A percentile compares a stretch with the other conserved stretches of the same genome.
Conservation (phyloP, 371 early-diverging fungal genomes). For the Mucor indicus region DNA sequence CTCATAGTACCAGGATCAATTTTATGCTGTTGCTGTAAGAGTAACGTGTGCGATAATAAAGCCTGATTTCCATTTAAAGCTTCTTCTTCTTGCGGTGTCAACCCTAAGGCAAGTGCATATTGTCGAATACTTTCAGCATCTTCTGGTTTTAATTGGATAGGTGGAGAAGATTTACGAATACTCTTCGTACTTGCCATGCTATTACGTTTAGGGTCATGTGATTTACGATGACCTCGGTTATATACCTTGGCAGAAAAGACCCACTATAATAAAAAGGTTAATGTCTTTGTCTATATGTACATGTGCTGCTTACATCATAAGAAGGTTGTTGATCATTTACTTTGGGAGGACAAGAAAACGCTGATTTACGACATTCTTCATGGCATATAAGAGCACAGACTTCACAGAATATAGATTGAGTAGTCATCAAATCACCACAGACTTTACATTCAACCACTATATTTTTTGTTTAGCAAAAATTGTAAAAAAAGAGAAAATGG, state of each 20-base stretch:
- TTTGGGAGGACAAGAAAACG: conserved; percentile 47
- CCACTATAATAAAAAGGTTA: conserved; percentile 3
- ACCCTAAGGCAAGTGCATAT: conserved; percentile 31
- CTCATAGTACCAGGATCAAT: conserved; percentile 11
- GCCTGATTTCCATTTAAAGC: conserved; percentile 39
- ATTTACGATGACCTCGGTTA: conserved; percentile 13
- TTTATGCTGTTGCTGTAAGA: conserved; percentile 24
- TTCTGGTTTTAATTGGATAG: conserved; percentile 15
- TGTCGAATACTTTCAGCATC: conserved; percentile 37
- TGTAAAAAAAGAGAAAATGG: background rate
- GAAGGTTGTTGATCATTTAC: conserved; percentile 49
- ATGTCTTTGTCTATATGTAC: too few species aligned
- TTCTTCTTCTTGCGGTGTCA: conserved; percentile 39
- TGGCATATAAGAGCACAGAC: conserved; percentile 44
- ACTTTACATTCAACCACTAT: conserved; percentile 42
- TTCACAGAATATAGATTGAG: conserved; percentile 38
- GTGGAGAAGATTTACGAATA: conserved; percentile 14
- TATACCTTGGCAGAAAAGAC: conserved; percentile 23
- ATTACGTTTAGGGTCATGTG: conserved; percentile 14
- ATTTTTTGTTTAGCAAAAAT: background rate
- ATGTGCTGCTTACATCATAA: conserved; percentile 43
- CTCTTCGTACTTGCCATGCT: conserved; percentile 3
- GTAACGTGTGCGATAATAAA: conserved; percentile 34
- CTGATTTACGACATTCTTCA: conserved; percentile 34
- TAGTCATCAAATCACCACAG: conserved; percentile 29